Conservation (phyloP, 768 basidiomycete species). For the Agrocybe pediades region DNA sequence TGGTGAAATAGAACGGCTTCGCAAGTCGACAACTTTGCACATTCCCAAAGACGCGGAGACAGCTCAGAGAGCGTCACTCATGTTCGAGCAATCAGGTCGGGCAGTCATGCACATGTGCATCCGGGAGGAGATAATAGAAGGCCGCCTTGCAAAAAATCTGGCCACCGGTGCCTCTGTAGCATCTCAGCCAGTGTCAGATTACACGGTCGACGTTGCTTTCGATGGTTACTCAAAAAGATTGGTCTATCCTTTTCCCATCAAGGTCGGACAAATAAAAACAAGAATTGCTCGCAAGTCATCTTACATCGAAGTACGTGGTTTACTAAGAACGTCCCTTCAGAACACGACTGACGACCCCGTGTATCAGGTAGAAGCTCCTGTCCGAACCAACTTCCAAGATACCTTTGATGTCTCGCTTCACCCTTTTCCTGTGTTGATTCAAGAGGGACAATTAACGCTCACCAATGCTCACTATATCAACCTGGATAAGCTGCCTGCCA, state of each 20-base stretch:
- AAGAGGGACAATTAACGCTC: constrained; percentile 9
- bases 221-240: constrained; percentile 26
- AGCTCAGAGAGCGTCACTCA: neutral
- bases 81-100: constrained; percentile 9
- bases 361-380: constrained; percentile 25
- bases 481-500: constrained; percentile 15
- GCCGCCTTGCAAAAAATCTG: constrained; percentile 18
- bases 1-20: constrained; percentile 16
- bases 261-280: constrained; percentile 34
- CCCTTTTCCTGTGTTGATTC: constrained; percentile 29
- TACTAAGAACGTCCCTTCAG: too few relatives aligned
- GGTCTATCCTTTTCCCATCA: constrained; percentile 46
- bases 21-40: neutral
- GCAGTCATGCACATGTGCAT: constrained; percentile 18
- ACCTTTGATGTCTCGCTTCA: constrained; percentile 17
- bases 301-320: constrained; percentile 51
- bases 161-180: constrained; percentile 21
- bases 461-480: constrained; percentile 33
- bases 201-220: constrained; percentile 31
- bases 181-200: constrained; percentile 30
- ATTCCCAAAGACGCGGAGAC: neutral
- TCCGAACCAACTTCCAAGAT: constrained; percentile 18
- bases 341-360: too few relatives aligned
- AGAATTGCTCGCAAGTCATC: constrained; percentile 57
- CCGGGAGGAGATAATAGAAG: constrained; percentile 21